Conservation (phyloP, 208 protist genomes). For the Trichomonas tenax region DNA sequence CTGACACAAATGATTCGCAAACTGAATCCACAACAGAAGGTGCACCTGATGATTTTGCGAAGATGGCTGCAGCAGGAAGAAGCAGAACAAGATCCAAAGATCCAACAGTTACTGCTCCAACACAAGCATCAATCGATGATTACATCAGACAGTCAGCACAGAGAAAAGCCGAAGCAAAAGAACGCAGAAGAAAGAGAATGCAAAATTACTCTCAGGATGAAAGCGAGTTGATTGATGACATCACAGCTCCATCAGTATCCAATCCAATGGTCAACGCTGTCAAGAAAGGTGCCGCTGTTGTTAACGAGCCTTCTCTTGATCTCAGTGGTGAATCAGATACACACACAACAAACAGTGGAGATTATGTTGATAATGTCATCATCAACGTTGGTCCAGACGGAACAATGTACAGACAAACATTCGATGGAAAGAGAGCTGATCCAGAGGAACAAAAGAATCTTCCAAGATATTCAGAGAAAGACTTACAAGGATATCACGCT, state of each 20-base stretch:
- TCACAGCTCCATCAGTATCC: not conserved
- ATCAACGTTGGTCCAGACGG: not conserved
- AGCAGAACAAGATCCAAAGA: not conserved
- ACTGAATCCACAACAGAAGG: not conserved
- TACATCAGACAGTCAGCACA: not conserved
- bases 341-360: not conserved
- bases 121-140: not conserved
- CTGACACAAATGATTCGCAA: not conserved
- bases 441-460: not conserved
- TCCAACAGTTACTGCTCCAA: not conserved
- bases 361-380: not conserved
- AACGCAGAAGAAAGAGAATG: not conserved
- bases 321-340: not conserved
- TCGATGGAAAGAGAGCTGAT: not conserved
- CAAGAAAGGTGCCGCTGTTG: not conserved
- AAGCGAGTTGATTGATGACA: not conserved
- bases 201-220: not conserved
- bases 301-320: not conserved
- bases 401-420: not conserved
- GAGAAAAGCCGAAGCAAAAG: not conserved
- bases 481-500: not conserved
- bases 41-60: too few species aligned
- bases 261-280: not conserved
- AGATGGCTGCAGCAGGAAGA: too few species aligned
- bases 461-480: not conserved